These are phyloP conservation scores for Clausena lansium DNA, from an alignment of 345 rosid species.

Conservation along the genomic window DNA sequence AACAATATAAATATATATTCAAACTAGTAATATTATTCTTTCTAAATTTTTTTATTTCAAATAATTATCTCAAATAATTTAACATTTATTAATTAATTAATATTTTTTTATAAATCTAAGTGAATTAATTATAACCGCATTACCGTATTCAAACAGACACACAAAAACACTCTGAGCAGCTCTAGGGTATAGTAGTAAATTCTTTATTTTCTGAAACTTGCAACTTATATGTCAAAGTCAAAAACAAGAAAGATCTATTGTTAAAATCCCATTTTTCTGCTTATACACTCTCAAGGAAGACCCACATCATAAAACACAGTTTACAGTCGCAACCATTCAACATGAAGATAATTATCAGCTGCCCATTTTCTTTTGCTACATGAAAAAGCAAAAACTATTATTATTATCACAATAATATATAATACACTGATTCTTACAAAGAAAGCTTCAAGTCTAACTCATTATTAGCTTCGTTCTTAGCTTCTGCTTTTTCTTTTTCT, in stretches of 20 bases:
- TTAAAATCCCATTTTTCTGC: neutral
- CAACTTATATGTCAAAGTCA: neutral
- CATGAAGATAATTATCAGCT: neutral
- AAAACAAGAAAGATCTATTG: neutral
- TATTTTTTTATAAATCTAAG: too few relatives aligned
- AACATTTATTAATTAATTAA: too few relatives aligned
- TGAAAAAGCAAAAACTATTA: neutral
- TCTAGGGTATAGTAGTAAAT: too few relatives aligned
- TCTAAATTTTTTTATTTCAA: too few relatives aligned
- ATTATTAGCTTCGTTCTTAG: neutral
- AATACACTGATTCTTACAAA: neutral
- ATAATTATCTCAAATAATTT: too few relatives aligned
- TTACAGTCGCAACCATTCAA: neutral
- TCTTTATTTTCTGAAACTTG: neutral
- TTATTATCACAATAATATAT: neutral
- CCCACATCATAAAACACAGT: neutral
- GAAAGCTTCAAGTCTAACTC: constrained; percentile 19
- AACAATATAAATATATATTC: too few relatives aligned
- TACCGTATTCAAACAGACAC: too few relatives aligned
- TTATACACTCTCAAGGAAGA: neutral
- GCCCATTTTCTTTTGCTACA: neutral
- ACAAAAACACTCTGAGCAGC: too few relatives aligned
- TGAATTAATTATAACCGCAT: too few relatives aligned
- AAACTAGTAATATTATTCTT: too few relatives aligned
- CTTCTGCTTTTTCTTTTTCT: neutral